Base-by-base conservation (phyloP, 169 alveolate genomes). In the Plasmodium cynomolgi region DNA sequence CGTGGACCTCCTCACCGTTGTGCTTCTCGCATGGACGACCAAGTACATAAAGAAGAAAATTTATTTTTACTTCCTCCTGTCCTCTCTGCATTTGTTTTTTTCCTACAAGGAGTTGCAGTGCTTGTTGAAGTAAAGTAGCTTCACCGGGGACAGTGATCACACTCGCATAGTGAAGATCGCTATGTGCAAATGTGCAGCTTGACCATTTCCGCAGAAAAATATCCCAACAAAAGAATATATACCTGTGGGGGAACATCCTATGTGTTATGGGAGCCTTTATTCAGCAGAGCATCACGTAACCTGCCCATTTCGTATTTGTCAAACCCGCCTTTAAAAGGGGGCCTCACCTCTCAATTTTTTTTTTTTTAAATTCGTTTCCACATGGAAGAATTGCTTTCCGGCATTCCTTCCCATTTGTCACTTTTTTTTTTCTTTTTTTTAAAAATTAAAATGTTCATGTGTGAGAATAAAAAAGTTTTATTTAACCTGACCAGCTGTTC, bases 71-170 rank as follows among this genome's bases (percentile, higher is more conserved):
- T 29, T 90, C 33, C 20, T 81, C 4, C 47, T 90, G 71, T 90
- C 94, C 4, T 41, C 84, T 41, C 29, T 80, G 26, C 94, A 90
- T 90, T 80, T 90, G 31, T 90, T 90, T 47, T 79, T 90, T 39
- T 90, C 91, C 13, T 90, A 90, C 83, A 90, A 80, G 50, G 94
- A 90, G 41, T 68, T 90, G 39, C 84, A 90, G 26, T 68, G 73
- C 82, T 90, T 90, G 56, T 39, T 90, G 74, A 50, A 37, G 5
- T 85, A 75, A 75, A 20, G 34, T 41, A 81, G 58, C 23, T 17
- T 17, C 54, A 41, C 54, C 58, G 8, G n/a, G 31, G 23, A 15
- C 3, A 79, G 29, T 26, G 20, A 80, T 29, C 23, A 23, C 20
- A 26, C 77, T 56, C 54, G 17, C 29, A 29, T 9, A 15, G 68